Evolutionary conservation across 2,329 filamentous ascomycete genomes (phyloP).

Genomic region (Diplocarpon mali): DNA sequence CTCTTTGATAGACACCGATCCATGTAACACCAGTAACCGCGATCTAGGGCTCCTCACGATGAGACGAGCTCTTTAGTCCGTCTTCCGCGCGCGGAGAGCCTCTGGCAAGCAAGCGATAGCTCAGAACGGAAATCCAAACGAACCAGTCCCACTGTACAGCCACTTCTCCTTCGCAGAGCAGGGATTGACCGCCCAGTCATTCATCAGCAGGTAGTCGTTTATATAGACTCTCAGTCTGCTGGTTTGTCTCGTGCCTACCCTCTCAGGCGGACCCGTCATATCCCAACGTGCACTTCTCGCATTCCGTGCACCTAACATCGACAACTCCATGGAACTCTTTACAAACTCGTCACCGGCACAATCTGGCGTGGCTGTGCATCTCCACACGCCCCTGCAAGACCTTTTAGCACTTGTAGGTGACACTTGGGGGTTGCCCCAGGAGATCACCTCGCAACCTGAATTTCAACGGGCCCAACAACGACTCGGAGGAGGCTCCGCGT

Average conservation of each 20-base stretch:
- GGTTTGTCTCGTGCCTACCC: slow-evolving; percentile 18
- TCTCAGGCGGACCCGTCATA: slow-evolving; percentile 25
- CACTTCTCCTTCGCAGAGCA: slow-evolving; percentile 13
- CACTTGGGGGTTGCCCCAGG: slow-evolving; percentile 46
- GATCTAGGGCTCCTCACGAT: slow-evolving; percentile 10
- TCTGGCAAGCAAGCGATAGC: slow-evolving; percentile 39
- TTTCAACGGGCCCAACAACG: slow-evolving; percentile 38
- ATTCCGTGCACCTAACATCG: slow-evolving; percentile 8
- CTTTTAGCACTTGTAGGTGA: slow-evolving; percentile 47
- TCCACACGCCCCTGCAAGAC: slow-evolving; percentile 45
- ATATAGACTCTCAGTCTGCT: slow-evolving; percentile 19
- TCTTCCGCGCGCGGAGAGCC: slow-evolving; percentile 28
- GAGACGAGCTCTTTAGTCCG: slow-evolving; percentile 11
- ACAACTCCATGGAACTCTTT: slow-evolving; percentile 31
- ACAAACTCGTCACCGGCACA: slow-evolving; percentile 35
- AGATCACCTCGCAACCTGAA: slow-evolving; percentile 34
- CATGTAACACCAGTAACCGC: slow-evolving; percentile 39
- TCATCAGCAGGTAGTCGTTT: slow-evolving; percentile 11
- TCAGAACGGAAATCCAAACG: slow-evolving; percentile 34
- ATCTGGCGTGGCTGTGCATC: slow-evolving; percentile 46
- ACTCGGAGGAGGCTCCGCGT: slow-evolving; percentile 36
- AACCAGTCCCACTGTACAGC: slow-evolving; percentile 6
- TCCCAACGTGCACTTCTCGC: slow-evolving; percentile 15
- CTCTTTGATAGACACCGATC: slow-evolving; percentile 45
- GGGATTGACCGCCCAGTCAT: slow-evolving; percentile 6